Evolutionary conservation across 495 filamentous ascomycete species (phyloP).

Genomic region (Penicillium coprophilum): DNA sequence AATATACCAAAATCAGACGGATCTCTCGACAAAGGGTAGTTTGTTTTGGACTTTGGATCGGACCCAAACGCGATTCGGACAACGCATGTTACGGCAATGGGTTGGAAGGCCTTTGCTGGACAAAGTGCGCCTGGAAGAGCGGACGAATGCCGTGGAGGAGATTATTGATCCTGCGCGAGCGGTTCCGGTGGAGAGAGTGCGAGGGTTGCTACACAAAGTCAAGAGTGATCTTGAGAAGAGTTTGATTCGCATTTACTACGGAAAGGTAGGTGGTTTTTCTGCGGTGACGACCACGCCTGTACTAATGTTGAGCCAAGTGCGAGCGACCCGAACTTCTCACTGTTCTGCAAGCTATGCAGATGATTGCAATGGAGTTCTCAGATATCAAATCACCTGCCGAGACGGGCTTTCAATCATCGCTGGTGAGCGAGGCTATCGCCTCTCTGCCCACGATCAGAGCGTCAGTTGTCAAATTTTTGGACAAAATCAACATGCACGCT

Average conservation of each 20-base stretch:
- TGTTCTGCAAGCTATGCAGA: slow-evolving; percentile 80
- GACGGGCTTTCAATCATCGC: slow-evolving; percentile 68
- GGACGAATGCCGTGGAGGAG: slow-evolving; percentile 88
- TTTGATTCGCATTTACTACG: slow-evolving; percentile 94
- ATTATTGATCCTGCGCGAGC: slow-evolving; percentile 67
- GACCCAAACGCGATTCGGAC: slow-evolving; percentile 86
- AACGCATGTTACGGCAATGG: slow-evolving; percentile 88
- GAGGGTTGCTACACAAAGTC: slow-evolving; percentile 64
- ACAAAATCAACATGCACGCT: slow-evolving; percentile 82
- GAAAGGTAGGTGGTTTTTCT: slow-evolving; percentile 51
- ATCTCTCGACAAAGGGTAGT: slow-evolving; percentile 81
- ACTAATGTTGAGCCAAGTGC: slow-evolving; percentile 53
- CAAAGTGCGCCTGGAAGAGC: slow-evolving; percentile 70
- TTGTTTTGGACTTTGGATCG: slow-evolving; percentile 95
- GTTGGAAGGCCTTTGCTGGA: slow-evolving; percentile 90
- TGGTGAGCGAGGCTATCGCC: slow-evolving; percentile 71
- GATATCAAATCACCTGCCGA: slow-evolving; percentile 63
- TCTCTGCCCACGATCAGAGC: slow-evolving; percentile 73
- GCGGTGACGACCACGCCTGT: not conserved
- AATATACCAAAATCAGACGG: slow-evolving; percentile 93
- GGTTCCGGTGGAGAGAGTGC: slow-evolving; percentile 68
- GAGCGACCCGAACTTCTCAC: slow-evolving; percentile 85
- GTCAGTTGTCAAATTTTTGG: slow-evolving; percentile 68
- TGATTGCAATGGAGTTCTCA: slow-evolving; percentile 71
- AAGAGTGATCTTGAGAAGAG: slow-evolving; percentile 86